Percentiles rank a stretch among this genome's conserved stretches.
phyloP scores from a whole-genome alignment of 2,329 filamentous ascomycete genomes.

The Paraphoma chrysanthemicola region DNA sequence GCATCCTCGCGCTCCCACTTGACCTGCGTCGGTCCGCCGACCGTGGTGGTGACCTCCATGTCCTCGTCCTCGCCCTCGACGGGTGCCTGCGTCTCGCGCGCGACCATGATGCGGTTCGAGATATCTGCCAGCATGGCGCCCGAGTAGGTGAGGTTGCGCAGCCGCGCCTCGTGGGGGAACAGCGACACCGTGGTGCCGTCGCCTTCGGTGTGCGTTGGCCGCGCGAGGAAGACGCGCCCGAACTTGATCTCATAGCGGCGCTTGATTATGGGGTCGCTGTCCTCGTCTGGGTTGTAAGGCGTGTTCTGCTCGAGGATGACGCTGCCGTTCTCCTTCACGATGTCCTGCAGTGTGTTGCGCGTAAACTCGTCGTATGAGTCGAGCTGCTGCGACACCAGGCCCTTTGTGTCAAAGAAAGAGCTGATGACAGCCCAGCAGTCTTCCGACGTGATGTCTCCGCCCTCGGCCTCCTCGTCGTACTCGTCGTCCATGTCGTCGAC shows the following conservation, averaged over 20 bases:
- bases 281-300: conserved; percentile 74
- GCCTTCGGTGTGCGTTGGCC: conserved; percentile 90
- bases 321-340: conserved; percentile 89
- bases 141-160: conserved; percentile 95
- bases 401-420: conserved; percentile 95
- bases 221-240: conserved; percentile 84
- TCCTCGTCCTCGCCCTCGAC: conserved; percentile 71
- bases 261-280: conserved; percentile 75
- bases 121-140: conserved; percentile 91
- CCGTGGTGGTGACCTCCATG: conserved; percentile 43
- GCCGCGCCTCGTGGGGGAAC: conserved; percentile 90
- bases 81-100: conserved; percentile 75
- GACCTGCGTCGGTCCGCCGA: conserved; percentile 44
- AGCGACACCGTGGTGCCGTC: conserved; percentile 87
- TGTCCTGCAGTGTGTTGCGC: conserved; percentile 89
- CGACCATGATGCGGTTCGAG: conserved; percentile 81
- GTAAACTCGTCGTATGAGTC: conserved; percentile 99
- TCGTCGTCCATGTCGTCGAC: conserved; percentile 70
- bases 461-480: conserved; percentile 63
- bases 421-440: conserved; percentile 99
- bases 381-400: conserved; percentile 94
- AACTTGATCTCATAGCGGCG: conserved; percentile 96
- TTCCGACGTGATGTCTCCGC: conserved; percentile 83
- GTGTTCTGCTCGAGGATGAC: conserved; percentile 94
- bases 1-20: conserved; percentile 60